A percentile compares a stretch with the other conserved stretches of the same genome.
phyloP scores from a whole-genome alignment of 805 yeast species.

The Ascoidea asiatica region DNA sequence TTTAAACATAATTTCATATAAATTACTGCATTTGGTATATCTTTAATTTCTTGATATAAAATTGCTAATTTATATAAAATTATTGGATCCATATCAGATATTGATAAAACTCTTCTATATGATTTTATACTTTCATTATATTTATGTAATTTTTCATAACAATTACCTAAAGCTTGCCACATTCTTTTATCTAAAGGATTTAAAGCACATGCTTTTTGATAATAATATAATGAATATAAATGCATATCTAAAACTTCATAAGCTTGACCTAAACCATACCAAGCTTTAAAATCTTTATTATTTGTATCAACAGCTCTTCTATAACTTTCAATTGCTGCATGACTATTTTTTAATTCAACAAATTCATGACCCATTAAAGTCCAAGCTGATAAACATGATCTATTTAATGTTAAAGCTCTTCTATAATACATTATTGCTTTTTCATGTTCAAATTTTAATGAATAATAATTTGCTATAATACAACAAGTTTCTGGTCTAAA shows the following conservation, averaged over 20 bases:
- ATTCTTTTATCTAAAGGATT: conserved; percentile 84
- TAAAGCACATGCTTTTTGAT: conserved; percentile 78
- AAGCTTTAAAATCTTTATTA: conserved; percentile 82
- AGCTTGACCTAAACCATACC: conserved; percentile 98
- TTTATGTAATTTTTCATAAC: conserved; percentile 70
- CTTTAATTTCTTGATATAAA: conserved; percentile 44
- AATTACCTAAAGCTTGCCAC: conserved; percentile 93
- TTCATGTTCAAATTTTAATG: conserved; percentile 86
- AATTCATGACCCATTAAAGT: conserved; percentile 98
- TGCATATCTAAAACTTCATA: conserved; percentile 95
- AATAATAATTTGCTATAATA: conserved; percentile 84
- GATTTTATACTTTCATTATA: conserved; percentile 64
- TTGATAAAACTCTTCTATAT: conserved; percentile 60
- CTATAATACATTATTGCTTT: conserved; percentile 88
- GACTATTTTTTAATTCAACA: conserved; percentile 89
- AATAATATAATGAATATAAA: conserved; percentile 80
- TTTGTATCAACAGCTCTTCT: conserved; percentile 87
- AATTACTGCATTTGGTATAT: conserved; percentile 35
- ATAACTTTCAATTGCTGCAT: conserved; percentile 94
- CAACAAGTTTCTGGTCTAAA: conserved; percentile 93
- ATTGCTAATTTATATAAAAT: conserved; percentile 56
- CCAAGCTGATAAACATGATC: conserved; percentile 84
- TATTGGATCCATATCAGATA: conserved; percentile 36
- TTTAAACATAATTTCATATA: conserved; percentile 54
- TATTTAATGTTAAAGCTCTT: conserved; percentile 72